Evolutionary conservation across 805 yeast species (phyloP).

Genomic region (Candida maltosa): DNA sequence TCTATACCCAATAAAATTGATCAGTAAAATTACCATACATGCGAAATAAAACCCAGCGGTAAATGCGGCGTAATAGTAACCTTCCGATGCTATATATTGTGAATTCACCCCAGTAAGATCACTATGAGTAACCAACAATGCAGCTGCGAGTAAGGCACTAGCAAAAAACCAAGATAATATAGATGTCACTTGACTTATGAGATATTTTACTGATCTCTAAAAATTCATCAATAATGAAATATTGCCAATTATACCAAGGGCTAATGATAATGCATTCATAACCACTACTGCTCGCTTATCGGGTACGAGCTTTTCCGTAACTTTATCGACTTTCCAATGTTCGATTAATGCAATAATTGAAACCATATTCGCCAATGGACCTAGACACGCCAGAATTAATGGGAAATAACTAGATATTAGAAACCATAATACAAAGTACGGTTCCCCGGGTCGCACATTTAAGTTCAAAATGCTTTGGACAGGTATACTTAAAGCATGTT

Average conservation of each 20-base stretch:
- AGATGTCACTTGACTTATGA: slow-evolving; percentile 59
- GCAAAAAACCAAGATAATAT: slow-evolving; percentile 66
- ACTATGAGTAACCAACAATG: slow-evolving; percentile 38
- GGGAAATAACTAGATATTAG: slow-evolving; percentile 68
- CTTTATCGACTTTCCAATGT: slow-evolving; percentile 51
- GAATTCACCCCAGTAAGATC: slow-evolving; percentile 12
- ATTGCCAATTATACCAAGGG: slow-evolving; percentile 66
- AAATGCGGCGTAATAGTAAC: slow-evolving; percentile 75
- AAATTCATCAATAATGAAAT: slow-evolving; percentile 68
- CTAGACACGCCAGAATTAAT: slow-evolving; percentile 69
- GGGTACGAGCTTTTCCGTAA: slow-evolving; percentile 16
- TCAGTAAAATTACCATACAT: slow-evolving; percentile 49
- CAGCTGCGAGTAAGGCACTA: slow-evolving; percentile 47
- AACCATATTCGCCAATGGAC: slow-evolving; percentile 74
- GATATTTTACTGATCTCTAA: slow-evolving; percentile 53
- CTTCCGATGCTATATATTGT: slow-evolving; percentile 41
- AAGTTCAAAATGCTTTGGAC: slow-evolving; percentile 26
- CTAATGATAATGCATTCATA: slow-evolving; percentile 61
- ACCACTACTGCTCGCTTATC: slow-evolving; percentile 46
- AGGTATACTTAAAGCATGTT: slow-evolving; percentile 31
- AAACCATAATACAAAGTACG: slow-evolving; percentile 53
- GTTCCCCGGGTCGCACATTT: slow-evolving; percentile 35
- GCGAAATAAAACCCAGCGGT: slow-evolving; percentile 60
- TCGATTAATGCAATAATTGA: slow-evolving; percentile 70
- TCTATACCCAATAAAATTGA: slow-evolving; percentile 63